Evolutionary conservation across 805 yeast species (phyloP), one percentile per base, ranked within the genome.

Genomic region (Yarrowia divulgata): DNA sequence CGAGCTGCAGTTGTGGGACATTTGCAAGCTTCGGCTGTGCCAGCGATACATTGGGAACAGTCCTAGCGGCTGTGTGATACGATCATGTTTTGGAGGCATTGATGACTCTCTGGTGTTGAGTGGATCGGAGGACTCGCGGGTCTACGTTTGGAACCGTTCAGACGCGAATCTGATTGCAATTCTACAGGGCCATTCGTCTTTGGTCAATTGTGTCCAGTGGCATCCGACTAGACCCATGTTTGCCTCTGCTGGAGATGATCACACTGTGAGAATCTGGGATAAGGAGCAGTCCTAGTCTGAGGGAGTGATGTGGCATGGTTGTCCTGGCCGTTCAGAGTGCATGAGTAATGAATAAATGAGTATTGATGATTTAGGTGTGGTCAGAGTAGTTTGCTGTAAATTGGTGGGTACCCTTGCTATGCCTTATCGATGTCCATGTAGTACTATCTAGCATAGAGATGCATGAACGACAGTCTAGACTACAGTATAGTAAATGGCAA

Each of bases 211-310:
- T 57, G 95, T 92, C 1, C 87, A 89, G 70, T 92, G 95, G 93
- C 88, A 86, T 72, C 62, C 86, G 0, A 73, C 71, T 1, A 73
- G 78, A 48, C 78, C 79, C 64, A 79, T 88, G 78, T 88, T 93
- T 85, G 95, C 92, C 8, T 88, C 94, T 23, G 93, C 92, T 48
- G 91, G 97, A 16, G 97, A 93, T 77, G 97, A 93, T 76, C 83
- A 85, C 19, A 78, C 83, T 9, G 88, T 91, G 3, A 86, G 87
- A 69, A 82, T 91, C 66, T 77, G 73, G 80, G 52, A 45, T 10
- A 60, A 43, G 34, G 66, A 60, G 52, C 50, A 54, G 14, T 19
- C 12, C 14, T n/a, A n/a, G n/a, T n/a, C n/a, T 8, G 58, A 19
- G 1, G 55, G 32, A 19, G 23, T 23, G n/a, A n/a, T n/a, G n/a